Conservation (phyloP, 306 rosid species). For the Cotoneaster glaucophyllus region DNA sequence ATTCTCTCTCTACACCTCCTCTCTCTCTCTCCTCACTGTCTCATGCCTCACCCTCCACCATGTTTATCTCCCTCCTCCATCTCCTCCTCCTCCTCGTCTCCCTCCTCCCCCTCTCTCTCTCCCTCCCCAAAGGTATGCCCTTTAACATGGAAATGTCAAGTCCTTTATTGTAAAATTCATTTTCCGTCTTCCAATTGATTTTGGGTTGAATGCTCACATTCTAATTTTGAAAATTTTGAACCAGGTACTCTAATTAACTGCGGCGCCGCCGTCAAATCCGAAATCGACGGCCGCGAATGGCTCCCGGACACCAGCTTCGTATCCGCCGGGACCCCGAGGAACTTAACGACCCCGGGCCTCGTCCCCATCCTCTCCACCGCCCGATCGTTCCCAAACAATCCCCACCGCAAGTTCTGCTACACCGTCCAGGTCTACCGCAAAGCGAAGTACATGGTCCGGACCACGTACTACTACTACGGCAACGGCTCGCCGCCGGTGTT, state of each 20-base stretch:
- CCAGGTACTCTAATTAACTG: slow-evolving; percentile 50
- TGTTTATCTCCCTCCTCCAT: background rate
- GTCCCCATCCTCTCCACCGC: slow-evolving; percentile 44
- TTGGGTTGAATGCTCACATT: background rate
- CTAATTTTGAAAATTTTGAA: too few relatives aligned
- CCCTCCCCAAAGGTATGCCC: slow-evolving; percentile 44
- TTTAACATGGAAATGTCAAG: too few relatives aligned
- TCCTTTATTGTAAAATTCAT: background rate
- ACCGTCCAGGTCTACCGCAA: slow-evolving; percentile 40
- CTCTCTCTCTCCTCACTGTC: background rate
- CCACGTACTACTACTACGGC: slow-evolving; percentile 74
- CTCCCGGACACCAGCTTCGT: slow-evolving; percentile 41
- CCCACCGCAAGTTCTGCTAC: slow-evolving; percentile 56
- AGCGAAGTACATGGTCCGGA: slow-evolving; percentile 56
- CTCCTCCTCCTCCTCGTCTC: slow-evolving; percentile 10
- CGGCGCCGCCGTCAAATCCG: slow-evolving; percentile 32
- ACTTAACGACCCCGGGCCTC: slow-evolving; percentile 21
- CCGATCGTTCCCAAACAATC: slow-evolving; percentile 53
- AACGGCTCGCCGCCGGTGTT: slow-evolving; percentile 59
- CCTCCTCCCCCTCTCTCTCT: slow-evolving; percentile 23
- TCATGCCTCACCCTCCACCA: background rate
- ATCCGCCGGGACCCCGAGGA: slow-evolving; percentile 41
- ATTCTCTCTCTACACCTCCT: background rate
- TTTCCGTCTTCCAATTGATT: background rate
- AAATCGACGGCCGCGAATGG: slow-evolving; percentile 45